phyloP scores from a whole-genome alignment of 2,329 filamentous ascomycete species.

The Cladosporium velox region DNA sequence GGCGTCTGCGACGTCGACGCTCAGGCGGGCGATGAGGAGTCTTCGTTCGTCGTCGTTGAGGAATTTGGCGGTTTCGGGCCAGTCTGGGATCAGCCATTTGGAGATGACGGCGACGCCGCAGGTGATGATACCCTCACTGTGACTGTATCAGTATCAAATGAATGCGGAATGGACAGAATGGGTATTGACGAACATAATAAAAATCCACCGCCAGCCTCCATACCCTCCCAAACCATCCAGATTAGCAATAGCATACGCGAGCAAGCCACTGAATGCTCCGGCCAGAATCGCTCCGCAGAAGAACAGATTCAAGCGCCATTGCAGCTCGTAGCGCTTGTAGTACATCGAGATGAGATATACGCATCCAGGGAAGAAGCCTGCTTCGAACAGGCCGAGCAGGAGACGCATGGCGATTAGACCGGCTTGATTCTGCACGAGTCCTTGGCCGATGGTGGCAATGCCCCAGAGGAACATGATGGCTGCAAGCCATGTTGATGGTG shows the following conservation, averaged over 20 bases:
- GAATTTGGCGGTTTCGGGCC: constrained; percentile 49
- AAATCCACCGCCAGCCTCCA: constrained; percentile 50
- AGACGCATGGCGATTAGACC: constrained; percentile 37
- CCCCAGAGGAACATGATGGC: constrained; percentile 44
- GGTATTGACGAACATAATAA: constrained; percentile 46
- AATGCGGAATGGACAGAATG: background rate
- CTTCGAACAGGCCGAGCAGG: constrained; percentile 40
- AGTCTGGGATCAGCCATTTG: constrained; percentile 43
- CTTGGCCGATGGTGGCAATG: constrained; percentile 39
- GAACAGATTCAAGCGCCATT: constrained; percentile 45
- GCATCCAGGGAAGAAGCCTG: constrained; percentile 32
- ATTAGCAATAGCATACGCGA: constrained; percentile 41
- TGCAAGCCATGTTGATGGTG: constrained; percentile 40
- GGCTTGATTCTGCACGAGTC: constrained; percentile 36
- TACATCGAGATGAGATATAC: constrained; percentile 42
- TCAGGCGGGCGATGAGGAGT: constrained; percentile 46
- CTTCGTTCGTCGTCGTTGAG: constrained; percentile 49
- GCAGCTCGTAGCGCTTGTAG: constrained; percentile 47
- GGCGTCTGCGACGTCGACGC: constrained; percentile 40
- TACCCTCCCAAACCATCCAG: constrained; percentile 37
- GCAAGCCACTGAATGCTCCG: constrained; percentile 45
- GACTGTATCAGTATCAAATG: constrained; percentile 7
- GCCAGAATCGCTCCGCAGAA: constrained; percentile 46
- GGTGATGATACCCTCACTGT: constrained; percentile 36
- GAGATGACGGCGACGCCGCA: constrained; percentile 28